phyloP scores from a whole-genome alignment of 768 basidiomycete species.

The Cubamyces lactineus region DNA sequence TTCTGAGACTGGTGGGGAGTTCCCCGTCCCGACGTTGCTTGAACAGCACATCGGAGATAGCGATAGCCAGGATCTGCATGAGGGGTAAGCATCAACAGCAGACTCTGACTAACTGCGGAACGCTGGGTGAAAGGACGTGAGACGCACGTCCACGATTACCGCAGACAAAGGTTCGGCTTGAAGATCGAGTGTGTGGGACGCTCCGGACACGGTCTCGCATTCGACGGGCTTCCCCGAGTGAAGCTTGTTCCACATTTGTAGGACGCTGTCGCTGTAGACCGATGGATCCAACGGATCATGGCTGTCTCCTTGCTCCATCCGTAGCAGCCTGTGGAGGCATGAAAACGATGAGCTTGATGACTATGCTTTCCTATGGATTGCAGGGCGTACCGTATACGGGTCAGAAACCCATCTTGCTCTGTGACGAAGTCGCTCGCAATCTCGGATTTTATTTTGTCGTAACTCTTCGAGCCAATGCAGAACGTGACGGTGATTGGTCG shows the following conservation, averaged over 20 bases:
- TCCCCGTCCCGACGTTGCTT: not conserved
- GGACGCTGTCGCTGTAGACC: too few species aligned
- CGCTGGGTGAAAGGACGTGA: not conserved
- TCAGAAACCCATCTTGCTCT: not conserved
- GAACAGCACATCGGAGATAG: not conserved
- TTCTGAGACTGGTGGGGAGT: not conserved
- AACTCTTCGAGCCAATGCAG: not conserved
- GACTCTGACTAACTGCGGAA: not conserved
- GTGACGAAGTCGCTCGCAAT: not conserved
- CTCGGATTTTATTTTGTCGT: not conserved
- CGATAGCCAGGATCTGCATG: not conserved
- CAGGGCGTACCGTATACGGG: not conserved
- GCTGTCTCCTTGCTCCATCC: too few species aligned
- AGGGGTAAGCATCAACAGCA: not conserved
- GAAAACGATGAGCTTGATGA: too few species aligned
- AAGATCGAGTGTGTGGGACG: too few species aligned
- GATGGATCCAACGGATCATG: too few species aligned
- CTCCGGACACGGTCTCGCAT: too few species aligned
- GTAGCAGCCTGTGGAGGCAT: too few species aligned
- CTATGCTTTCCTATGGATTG: too few species aligned
- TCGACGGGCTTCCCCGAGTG: too few species aligned
- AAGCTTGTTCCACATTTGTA: too few species aligned
- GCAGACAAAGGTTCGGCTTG: not conserved
- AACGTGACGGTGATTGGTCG: not conserved
- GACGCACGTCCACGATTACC: not conserved